Evolutionary conservation across 345 rosid genomes (phyloP), one percentile per base, ranked within the genome.

Genomic region (Hevea brasiliensis): DNA sequence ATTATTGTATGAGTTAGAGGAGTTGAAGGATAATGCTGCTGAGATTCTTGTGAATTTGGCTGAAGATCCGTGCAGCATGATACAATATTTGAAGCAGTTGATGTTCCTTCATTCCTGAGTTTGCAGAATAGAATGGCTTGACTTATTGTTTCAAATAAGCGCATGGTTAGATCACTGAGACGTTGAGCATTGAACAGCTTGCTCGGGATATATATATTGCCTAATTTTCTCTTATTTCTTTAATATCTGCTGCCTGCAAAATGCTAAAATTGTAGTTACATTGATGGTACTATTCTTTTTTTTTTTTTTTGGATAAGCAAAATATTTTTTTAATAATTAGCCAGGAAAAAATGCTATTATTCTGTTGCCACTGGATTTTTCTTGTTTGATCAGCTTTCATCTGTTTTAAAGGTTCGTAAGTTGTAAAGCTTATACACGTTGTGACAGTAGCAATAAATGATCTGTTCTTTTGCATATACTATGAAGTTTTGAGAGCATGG

Each of bases 11-110:
- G 80, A 83, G 35, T 83, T 81, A 7, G 91, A 87, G 72, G 87
- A 86, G 73, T 65, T 87, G 50, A 72, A 76, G 75, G 86, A 81
- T 74, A 84, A 84, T 61, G 85, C 86, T 26, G 81, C 85, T 0
- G 88, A 87, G 83, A 86, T 85, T 40, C 80, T 87, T 59, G 48
- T 87, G 23, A 86, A 76, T 71, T 79, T 89, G 71, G 80, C 80
- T 1, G 80, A 82, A 68, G 91, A 87, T 72, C 87, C 41, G 45
- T n/a, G 26, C 81, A 76, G 53, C 73, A 58, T 48, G 84, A 42
- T 21, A 67, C 69, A 56, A 76, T 86, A 54, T 74, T 74, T 24
- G 87, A 81, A 59, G 87, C 84, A 20, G 73, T 81, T 71, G 75
- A 66, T 24, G 76, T 42, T 67, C 76, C 80, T 55, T 79, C 80